phyloP scores from a whole-genome alignment of 495 filamentous ascomycete genomes.

The Talaromyces thailandensis region DNA sequence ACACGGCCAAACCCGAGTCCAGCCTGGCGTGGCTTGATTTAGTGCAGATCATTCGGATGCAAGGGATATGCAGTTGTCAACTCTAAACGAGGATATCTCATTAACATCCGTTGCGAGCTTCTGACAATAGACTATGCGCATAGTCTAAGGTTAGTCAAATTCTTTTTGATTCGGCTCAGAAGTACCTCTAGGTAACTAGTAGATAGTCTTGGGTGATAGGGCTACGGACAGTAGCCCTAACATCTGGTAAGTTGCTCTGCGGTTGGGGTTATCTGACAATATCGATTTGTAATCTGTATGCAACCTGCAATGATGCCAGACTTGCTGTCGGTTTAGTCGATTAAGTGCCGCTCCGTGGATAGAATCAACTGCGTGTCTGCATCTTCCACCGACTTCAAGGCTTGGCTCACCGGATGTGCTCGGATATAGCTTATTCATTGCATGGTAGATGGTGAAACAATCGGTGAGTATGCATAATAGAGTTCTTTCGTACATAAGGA shows the following conservation, averaged over 20 bases:
- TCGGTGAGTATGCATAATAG: no score
- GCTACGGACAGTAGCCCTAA: no score
- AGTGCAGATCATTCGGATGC: not conserved
- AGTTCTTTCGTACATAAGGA: no score
- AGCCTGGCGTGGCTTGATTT: not conserved
- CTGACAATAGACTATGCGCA: no score
- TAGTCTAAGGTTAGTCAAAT: no score
- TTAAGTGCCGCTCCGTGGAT: not conserved
- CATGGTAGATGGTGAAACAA: no score
- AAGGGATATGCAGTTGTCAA: not conserved
- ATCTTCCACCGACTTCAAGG: not conserved
- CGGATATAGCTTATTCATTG: no score
- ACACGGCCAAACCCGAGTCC: not conserved
- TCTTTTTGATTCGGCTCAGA: no score
- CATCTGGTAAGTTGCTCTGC: no score
- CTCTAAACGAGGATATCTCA: not conserved
- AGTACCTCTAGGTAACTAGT: not conserved
- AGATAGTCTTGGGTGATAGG: not conserved
- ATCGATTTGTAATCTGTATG: not conserved
- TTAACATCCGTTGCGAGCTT: not conserved
- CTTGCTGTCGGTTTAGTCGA: not conserved
- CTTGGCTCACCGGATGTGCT: not conserved
- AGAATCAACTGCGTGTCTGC: not conserved
- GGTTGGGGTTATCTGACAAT: not conserved
- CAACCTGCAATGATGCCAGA: not conserved